Evolutionary conservation across 306 rosid species (phyloP), one percentile per base, ranked within the genome.

Genomic region (Quercus variabilis): DNA sequence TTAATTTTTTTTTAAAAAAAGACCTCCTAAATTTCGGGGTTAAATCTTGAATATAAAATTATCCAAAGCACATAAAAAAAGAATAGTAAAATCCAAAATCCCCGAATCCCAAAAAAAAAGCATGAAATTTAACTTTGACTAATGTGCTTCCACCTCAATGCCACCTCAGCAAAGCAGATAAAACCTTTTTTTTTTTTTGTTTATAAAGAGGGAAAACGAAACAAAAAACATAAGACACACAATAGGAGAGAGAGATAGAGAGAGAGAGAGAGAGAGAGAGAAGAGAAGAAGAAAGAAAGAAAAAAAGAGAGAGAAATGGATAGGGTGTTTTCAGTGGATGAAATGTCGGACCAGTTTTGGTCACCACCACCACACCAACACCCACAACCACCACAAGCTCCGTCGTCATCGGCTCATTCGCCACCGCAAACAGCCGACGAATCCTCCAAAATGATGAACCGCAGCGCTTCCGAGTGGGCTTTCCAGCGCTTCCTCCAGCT

Each of bases 381-480:
- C 6, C 21, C 74, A 60, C 67, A 76, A 21, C 70, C 84, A 26
- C 33, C 82, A 67, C 73, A 35, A 41, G 46, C 46, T 2, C 46
- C 46, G 46, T 41, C 46, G 12, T 41, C 11, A 2, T 41, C 46
- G 0, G 46, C 12, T 41, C 46, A 41, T 41, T 41, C 12, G 12
- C 46, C 46, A 8, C 46, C 46, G 11, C 46, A 41, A 41, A 41
- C 46, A 8, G 46, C 46, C 11, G 77, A 71, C 15, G 86, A 83
- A 3, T 72, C 84, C 9, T 87, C 90, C 9, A 83, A 84, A 28
- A 86, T 95, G 96, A 93, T 95, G 98, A 93, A 90, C 65, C 80
- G 99, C 0, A 89, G 97, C 78, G 82, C 87, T 25, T 95, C 99
- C 0, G 99, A 95, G 55, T 95, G 99, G 99, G 93, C 97, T 9